phyloP scores from a whole-genome alignment of 768 basidiomycete genomes.

The Collybiopsis confluens region DNA sequence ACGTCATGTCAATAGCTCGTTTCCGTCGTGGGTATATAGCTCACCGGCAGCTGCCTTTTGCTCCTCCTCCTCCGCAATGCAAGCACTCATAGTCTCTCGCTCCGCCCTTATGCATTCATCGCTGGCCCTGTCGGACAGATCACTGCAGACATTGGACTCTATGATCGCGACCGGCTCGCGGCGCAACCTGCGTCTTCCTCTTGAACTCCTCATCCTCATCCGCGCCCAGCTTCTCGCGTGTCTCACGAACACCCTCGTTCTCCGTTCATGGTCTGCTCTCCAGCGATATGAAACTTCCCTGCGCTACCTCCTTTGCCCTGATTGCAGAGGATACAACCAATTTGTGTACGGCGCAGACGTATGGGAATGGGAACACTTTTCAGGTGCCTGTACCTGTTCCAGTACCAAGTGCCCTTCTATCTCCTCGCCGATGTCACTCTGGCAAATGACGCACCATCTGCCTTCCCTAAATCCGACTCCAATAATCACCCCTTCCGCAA shows the following conservation, averaged over 20 bases:
- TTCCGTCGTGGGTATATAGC: conserved; percentile 6
- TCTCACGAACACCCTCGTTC: conserved; percentile 37
- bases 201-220: conserved; percentile 50
- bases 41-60: neutral
- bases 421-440: conserved; percentile 2
- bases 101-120: conserved; percentile 48
- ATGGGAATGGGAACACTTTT: conserved; percentile 25
- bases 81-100: conserved; percentile 31
- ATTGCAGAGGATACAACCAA: conserved; percentile 31
- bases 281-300: conserved; percentile 35
- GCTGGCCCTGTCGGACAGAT: conserved; percentile 44
- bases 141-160: conserved; percentile 39
- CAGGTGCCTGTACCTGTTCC: conserved; percentile 9
- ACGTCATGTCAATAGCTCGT: conserved; percentile 9
- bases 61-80: conserved; percentile 18
- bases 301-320: conserved; percentile 31
- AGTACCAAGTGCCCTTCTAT: neutral
- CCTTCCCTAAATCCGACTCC: neutral
- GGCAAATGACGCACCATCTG: no score
- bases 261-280: conserved; percentile 39
- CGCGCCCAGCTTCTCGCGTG: conserved; percentile 41
- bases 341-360: conserved; percentile 33
- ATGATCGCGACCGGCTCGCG: no score
- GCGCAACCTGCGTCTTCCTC: no score
- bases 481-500: neutral